Conservation (phyloP, 495 filamentous ascomycete genomes). For the Tuber magnatum region DNA sequence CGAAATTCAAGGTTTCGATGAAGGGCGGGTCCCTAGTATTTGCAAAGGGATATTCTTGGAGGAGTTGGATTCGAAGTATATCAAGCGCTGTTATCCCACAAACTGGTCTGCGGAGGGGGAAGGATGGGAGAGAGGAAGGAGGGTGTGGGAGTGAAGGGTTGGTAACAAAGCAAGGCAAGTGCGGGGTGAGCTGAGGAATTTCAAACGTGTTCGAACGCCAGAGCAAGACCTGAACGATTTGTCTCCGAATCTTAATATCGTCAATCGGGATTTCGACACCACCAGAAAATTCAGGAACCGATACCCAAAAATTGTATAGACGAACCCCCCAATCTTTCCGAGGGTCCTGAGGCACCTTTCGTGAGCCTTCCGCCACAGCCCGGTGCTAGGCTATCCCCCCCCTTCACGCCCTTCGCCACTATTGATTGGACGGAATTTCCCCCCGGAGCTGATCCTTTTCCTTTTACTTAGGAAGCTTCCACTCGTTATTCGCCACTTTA, state of each 20-base stretch:
- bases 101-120: neutral
- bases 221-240: neutral
- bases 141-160: neutral
- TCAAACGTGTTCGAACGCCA: neutral
- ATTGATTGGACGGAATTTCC: constrained; percentile 34
- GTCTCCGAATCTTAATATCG: neutral
- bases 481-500: constrained; percentile 37
- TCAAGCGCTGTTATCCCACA: neutral
- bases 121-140: neutral
- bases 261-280: neutral
- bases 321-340: constrained; percentile 9
- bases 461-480: constrained; percentile 9
- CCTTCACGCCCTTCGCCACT: neutral
- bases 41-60: neutral
- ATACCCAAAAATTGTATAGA: neutral
- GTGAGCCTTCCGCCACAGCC: constrained; percentile 8
- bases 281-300: neutral
- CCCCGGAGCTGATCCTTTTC: constrained; percentile 21
- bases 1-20: neutral
- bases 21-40: neutral
- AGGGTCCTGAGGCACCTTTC: constrained; percentile 7
- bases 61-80: neutral
- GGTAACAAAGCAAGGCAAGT: neutral
- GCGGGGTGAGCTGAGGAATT: neutral
- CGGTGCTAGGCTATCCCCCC: constrained; percentile 16